Evolutionary conservation across 2,329 filamentous ascomycete genomes (phyloP), one percentile per base, ranked within the genome.

Genomic region (Trichoderma koningiopsis): DNA sequence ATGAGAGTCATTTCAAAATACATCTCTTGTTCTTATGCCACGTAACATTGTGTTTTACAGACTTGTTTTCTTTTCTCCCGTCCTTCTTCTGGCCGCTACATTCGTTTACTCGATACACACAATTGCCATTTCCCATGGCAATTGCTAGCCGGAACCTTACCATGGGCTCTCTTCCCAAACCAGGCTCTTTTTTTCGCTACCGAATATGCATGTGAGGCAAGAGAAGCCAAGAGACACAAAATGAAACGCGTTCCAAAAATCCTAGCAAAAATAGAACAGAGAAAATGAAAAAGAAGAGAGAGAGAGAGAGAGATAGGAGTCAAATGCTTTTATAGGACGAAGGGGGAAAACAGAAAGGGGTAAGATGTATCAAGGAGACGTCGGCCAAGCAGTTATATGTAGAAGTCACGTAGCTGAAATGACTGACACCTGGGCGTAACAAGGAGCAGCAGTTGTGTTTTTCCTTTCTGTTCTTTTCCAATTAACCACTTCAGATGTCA

Each of bases 401-500:
- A 57, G 33, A 49, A 57, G 35, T n/a, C 29, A 16, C 49, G 27
- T 7, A 22, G n/a, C 52, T n/a, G 16, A 27, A 65, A 43, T 19
- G 13, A 49, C 47, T 22, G 3, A 22, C 11, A n/a, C 4, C 56
- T 49, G 47, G 40, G 31, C 24, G 13, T 29, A 27, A 52, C 29
- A 4, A 37, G 60, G 35, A 35, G 60, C 10, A 11, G 7, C 40
- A 3, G 8, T 16, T 33, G 11, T 24, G n/a, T 4, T 13, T 13
- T 13, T 22, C 16, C 31, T 29, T 29, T 7, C 13, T 49, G 35
- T 47, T 37, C 31, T 35, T 33, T 29, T 29, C 19, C 40, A 43
- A 35, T 40, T 71, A 49, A 27, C 53, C 31, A n/a, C 10, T 83
- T 67, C 22, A 67, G 80, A 97, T 92, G 81, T 98, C 96, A 79